Conservation (phyloP, 305 asterid genomes). For the Striga hermonthica region DNA sequence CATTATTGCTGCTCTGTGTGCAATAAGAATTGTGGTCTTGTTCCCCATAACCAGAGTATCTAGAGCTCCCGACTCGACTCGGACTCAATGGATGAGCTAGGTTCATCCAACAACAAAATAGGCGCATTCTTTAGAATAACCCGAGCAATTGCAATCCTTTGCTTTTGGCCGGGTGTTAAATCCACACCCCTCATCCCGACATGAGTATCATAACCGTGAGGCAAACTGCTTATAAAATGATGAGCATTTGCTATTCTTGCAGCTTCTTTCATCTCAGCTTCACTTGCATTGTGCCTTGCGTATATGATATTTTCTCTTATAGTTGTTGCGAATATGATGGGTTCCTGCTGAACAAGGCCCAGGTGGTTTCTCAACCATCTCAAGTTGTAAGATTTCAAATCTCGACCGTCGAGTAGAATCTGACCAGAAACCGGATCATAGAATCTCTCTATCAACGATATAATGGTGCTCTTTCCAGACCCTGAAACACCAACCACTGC, state of each 20-base stretch:
- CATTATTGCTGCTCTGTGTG: constrained; percentile 99
- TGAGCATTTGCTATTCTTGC: constrained; percentile 99
- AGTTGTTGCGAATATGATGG: constrained; percentile 93
- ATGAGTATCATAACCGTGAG: constrained; percentile 97
- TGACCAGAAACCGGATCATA: constrained; percentile 96
- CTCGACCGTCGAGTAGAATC: constrained; percentile 84
- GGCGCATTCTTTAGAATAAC: constrained; percentile 93
- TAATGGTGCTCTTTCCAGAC: constrained; percentile 96
- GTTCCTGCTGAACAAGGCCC: constrained; percentile 98
- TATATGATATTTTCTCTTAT: constrained; percentile 90
- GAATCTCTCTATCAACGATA: constrained; percentile 85
- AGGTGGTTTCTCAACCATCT: constrained; percentile 98
- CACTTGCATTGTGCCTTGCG: constrained; percentile 98
- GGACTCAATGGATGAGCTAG: constrained; percentile 93
- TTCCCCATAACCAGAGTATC: constrained; percentile 96
- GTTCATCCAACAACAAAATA: constrained; percentile 86
- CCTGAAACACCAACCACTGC: constrained; percentile 99
- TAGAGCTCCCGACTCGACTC: constrained; percentile 95
- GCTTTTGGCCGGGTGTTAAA: constrained; percentile 97
- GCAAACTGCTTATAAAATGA: constrained; percentile 97
- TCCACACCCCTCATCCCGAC: constrained; percentile 99
- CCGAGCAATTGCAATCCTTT: constrained; percentile 90
- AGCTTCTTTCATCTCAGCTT: constrained; percentile 99
- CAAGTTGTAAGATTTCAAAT: constrained; percentile 79
- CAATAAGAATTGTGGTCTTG: constrained; percentile 89